A percentile compares a stretch with the other conserved stretches of the same genome.
These are phyloP conservation scores for Bothriochloa decipiens DNA, from an alignment of 176 grass and related monocot genomes.

Conservation along the genomic window DNA sequence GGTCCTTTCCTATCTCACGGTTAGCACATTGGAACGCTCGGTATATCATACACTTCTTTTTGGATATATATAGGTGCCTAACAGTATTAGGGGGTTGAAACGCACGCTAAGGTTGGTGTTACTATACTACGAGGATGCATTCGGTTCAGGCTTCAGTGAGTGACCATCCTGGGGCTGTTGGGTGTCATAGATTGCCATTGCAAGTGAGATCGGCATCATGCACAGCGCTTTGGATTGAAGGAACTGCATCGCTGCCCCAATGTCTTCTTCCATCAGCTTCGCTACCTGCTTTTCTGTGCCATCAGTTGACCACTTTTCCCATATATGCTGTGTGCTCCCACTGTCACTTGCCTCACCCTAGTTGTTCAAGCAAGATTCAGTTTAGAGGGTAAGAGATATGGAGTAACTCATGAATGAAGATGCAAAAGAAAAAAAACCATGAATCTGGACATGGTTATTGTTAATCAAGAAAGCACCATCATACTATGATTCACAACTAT, in stretches of 20 bases:
- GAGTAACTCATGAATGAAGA: conserved; percentile 11
- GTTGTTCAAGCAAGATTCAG: conserved; percentile 32
- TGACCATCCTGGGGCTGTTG: conserved; percentile 60
- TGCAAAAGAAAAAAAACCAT: neutral
- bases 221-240: conserved; percentile 91
- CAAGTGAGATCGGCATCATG: conserved; percentile 95
- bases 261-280: conserved; percentile 89
- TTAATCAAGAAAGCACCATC: neutral
- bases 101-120: conserved; percentile 6
- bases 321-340: conserved; percentile 70
- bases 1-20: conserved; percentile 47
- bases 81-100: conserved; percentile 12
- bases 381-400: neutral
- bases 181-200: conserved; percentile 84
- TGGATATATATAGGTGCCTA: conserved; percentile 45
- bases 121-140: conserved; percentile 63
- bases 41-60: conserved; percentile 42
- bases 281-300: conserved; percentile 89
- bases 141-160: conserved; percentile 75
- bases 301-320: conserved; percentile 93
- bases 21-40: conserved; percentile 34
- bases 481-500: conserved; percentile 5
- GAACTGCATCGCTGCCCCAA: conserved; percentile 86
- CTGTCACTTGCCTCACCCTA: conserved; percentile 74
- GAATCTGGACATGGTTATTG: neutral